Percentiles rank a stretch among this genome's conserved stretches.
Conservation (phyloP, 1,284 basidiomycete species). For the Microbotryum saponariae region DNA sequence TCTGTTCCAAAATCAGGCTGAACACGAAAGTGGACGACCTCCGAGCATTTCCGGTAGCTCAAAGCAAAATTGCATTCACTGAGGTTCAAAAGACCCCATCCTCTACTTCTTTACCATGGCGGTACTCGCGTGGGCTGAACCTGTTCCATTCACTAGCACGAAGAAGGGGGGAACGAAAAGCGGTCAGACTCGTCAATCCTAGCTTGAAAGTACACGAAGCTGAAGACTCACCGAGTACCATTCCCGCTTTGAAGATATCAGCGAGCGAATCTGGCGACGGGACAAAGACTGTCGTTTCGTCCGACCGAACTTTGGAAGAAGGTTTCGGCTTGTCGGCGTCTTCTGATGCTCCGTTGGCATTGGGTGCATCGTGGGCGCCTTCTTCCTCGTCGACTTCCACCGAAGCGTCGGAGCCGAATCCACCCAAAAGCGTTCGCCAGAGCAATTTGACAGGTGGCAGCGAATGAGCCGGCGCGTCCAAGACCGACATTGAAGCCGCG, state of each 20-base stretch:
- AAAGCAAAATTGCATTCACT: no score
- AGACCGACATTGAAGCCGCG: not conserved
- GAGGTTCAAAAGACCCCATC: no score
- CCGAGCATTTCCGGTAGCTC: no score
- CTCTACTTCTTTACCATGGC: no score
- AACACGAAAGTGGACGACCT: no score
- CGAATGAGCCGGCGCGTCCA: slow-evolving; percentile 22
- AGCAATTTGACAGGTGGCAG: slow-evolving; percentile 24
- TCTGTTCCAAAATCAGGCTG: no score
- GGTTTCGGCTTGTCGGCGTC: not conserved
- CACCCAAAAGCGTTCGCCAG: slow-evolving; percentile 18
- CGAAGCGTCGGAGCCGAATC: not conserved
- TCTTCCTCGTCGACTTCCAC: slow-evolving; percentile 3
- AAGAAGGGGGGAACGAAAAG: no score
- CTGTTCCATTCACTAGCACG: no score
- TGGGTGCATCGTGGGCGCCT: not conserved
- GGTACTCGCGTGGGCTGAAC: no score
- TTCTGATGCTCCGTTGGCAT: not conserved
- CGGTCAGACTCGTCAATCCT: not conserved
- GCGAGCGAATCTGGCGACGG: slow-evolving; percentile 5
- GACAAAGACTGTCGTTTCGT: not conserved
- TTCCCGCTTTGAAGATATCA: slow-evolving; percentile 10
- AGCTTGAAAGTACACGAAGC: not conserved
- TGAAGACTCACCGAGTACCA: slow-evolving; percentile 7
- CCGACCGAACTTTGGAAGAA: not conserved